Evolutionary conservation across 257 asterid species (phyloP), one percentile per base, ranked within the genome.

Genomic region (Nyctanthes arbortristis): DNA sequence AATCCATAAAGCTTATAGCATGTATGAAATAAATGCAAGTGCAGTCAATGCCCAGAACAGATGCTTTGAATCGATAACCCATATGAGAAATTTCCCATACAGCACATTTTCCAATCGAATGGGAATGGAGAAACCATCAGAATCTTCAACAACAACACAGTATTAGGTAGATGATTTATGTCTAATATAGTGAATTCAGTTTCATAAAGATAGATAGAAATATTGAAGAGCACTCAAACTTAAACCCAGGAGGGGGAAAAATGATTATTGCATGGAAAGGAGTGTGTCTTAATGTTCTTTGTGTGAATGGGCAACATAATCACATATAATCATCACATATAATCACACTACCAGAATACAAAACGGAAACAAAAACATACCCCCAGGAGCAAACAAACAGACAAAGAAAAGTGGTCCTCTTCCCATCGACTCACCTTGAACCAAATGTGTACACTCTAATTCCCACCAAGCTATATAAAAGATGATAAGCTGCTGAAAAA

Each of bases 371-470:
- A 69, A 67, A 73, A 63, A 65, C 69, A 69, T 40, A 61, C 31
- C 79, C 79, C 73, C 30, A 56, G 49, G 37, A 43, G 27, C 43
- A 30, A 67, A 49, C 61, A 73, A n/a, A 59, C 31, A 56, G 62
- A 61, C 35, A 34, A 72, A 73, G 29, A 54, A 25, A 34, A 74
- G 49, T 31, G 61, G 80, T 62, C 80, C 69, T 69, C 47, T 69
- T 78, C 75, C n/a, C 67, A 74, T 68, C 6, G 76, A 82, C 84
- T 77, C 78, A 79, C 84, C 87, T 79, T 27, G 62, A 68, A 76
- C 43, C 28, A 78, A 75, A 69, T 25, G 76, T 31, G 76, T 37
- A 70, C 52, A 72, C 65, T 65, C 77, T 79, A 80, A 79, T 52
- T 73, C 80, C 84, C 82, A 82, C 78, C 80, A 68, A 67, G 78